phyloP scores from a whole-genome alignment of 1,139 yeast genomes.

The Nakaseomyces sp. region DNA sequence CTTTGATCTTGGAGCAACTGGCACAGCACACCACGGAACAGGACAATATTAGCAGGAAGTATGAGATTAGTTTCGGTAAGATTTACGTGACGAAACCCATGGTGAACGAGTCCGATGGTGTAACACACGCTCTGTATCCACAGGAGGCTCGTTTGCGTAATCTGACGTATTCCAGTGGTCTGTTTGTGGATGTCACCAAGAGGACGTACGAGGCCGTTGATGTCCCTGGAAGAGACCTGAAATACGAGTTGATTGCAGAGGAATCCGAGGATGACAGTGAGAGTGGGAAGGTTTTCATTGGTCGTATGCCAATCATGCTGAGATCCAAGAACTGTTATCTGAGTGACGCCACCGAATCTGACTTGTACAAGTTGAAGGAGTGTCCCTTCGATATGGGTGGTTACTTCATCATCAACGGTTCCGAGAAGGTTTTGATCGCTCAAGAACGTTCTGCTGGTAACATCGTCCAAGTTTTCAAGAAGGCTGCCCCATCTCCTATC shows the following conservation, averaged over 20 bases:
- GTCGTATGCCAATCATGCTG: conserved; percentile 96
- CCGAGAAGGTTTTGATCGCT: conserved; percentile 95
- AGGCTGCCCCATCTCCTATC: conserved; percentile 94
- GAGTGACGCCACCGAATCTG: conserved; percentile 87
- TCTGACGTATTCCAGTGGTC: conserved; percentile 90
- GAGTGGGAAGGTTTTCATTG: conserved; percentile 78
- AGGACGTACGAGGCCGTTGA: conserved; percentile 80
- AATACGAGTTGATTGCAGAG: conserved; percentile 50
- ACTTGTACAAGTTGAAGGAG: conserved; percentile 88
- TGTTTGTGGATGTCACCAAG: conserved; percentile 93
- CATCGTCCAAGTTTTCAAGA: conserved; percentile 95
- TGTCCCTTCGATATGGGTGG: conserved; percentile 99
- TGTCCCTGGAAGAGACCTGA: conserved; percentile 56
- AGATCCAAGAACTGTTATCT: conserved; percentile 93
- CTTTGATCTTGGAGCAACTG: conserved; percentile 89
- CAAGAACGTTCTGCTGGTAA: conserved; percentile 98
- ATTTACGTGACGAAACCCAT: conserved; percentile 94
- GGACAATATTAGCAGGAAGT: conserved; percentile 83
- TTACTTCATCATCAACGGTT: conserved; percentile 93
- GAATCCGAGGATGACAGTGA: conserved; percentile 47
- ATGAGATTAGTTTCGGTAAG: conserved; percentile 93
- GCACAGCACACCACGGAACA: conserved; percentile 93
- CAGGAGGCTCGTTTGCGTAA: conserved; percentile 97
- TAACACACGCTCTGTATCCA: conserved; percentile 96
- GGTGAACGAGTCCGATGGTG: conserved; percentile 99